Conservation (phyloP, 129 eudicot genomes). For the Pittosporum tobira region DNA sequence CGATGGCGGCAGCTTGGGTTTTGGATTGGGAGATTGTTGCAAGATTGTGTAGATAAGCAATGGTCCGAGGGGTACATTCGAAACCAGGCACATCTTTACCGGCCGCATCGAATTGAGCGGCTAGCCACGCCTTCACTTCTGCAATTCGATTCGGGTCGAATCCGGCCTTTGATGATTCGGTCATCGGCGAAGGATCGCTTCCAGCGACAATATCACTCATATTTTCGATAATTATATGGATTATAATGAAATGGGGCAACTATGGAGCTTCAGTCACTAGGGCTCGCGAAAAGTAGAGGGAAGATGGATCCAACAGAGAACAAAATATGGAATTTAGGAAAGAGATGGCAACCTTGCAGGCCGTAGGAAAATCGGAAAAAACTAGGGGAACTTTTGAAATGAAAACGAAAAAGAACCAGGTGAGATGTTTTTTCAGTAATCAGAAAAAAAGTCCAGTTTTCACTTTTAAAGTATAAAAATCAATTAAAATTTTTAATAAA, state of each 20-base stretch:
- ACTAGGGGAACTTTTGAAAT: no score
- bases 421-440: no score
- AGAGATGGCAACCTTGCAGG: no score
- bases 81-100: constrained; percentile 92
- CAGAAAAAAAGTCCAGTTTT: no score
- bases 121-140: constrained; percentile 80
- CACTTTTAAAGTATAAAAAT: no score
- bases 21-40: constrained; percentile 77
- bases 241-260: neutral
- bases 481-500: no score
- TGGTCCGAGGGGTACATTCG: constrained; percentile 73
- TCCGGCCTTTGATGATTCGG: constrained; percentile 28
- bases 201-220: constrained; percentile 49
- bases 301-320: no score
- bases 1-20: constrained; percentile 85
- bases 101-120: constrained; percentile 74
- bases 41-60: constrained; percentile 61
- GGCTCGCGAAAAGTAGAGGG: neutral
- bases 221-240: neutral
- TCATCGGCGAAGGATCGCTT: constrained; percentile 37
- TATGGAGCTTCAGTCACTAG: neutral
- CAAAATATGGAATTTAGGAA: no score
- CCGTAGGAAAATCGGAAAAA: no score
- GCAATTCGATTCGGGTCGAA: constrained; percentile 60
- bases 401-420: no score